These are phyloP conservation scores for Metschnikowia gelsemii DNA, from an alignment of 805 yeast species.

Conservation along the genomic window DNA sequence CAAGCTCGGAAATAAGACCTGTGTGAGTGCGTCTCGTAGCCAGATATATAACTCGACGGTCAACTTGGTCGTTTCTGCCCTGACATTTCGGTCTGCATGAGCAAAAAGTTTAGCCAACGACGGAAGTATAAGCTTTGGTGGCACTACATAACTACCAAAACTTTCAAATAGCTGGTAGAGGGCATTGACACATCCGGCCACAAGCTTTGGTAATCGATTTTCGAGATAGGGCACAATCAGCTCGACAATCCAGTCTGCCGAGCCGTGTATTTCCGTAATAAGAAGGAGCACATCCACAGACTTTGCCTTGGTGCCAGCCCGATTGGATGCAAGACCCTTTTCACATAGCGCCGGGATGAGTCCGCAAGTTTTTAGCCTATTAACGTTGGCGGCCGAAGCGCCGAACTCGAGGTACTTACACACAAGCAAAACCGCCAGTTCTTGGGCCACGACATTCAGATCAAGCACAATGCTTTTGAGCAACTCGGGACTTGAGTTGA, in stretches of 20 bases:
- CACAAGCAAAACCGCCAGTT: conserved; percentile 65
- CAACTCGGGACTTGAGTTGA: conserved; percentile 51
- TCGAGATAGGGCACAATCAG: conserved; percentile 59
- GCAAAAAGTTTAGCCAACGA: conserved; percentile 66
- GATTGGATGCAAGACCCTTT: conserved; percentile 73
- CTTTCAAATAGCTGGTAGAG: conserved; percentile 52
- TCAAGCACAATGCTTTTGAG: conserved; percentile 66
- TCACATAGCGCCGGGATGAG: conserved; percentile 62
- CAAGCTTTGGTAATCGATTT: conserved; percentile 73
- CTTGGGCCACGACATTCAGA: conserved; percentile 89
- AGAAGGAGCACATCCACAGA: conserved; percentile 61
- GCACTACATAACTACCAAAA: conserved; percentile 63
- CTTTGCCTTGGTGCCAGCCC: conserved; percentile 70
- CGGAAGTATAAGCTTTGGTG: conserved; percentile 58
- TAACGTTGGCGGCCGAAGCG: conserved; percentile 41
- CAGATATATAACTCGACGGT: conserved; percentile 70
- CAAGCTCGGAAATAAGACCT: conserved; percentile 61
- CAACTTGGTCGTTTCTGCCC: conserved; percentile 71
- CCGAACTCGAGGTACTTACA: conserved; percentile 56
- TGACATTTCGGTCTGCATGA: conserved; percentile 83
- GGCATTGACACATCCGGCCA: conserved; percentile 63
- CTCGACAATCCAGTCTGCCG: conserved; percentile 66
- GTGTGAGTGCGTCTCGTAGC: conserved; percentile 64
- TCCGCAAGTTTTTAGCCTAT: conserved; percentile 37
- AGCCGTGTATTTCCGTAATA: conserved; percentile 59